Evolutionary conservation across 2,329 filamentous ascomycete species (phyloP), one percentile per base, ranked within the genome.

Genomic region (Curvularia lunata): DNA sequence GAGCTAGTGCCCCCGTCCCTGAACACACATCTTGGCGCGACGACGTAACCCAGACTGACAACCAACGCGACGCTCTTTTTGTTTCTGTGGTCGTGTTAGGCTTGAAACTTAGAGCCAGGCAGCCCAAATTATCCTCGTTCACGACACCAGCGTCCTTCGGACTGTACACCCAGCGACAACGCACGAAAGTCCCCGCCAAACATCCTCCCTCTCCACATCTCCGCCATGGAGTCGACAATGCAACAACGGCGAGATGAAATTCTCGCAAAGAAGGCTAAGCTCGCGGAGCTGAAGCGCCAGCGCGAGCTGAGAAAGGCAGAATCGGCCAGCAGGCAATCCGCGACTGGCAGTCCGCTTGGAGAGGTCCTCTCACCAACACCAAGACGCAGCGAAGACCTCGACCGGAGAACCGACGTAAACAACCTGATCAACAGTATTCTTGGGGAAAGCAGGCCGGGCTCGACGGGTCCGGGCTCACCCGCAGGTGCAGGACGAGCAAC

Each of bases 201-300:
- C 34, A 41, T 49, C 54, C 43, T 49, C 59, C 28, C 53, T n/a
- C 42, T 42, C 51, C 34, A 46, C 52, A 46, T 47, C 56, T 54
- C 43, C 58, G 45, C 62, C 50, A 75, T 75, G 73, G 73, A 75
- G 52, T 67, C 70, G 13, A 89, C 89, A 83, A 87, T 89, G 80
- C 89, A 87, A 76, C 82, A 93, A 84, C 90, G 93, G 71, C 90
- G 92, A 82, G 92, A 97, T 83, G 95, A 99, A 83, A 97, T 99
- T 68, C 83, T 95, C 70, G 93, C 92, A 68, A 99, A 99, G 82
- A 94, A 91, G 83, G 94, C 93, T 63, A 97, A 95, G 83, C 91
- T 99, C 71, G 93, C 91, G 48, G 95, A 98, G 84, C 85, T 99
- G 65, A 97, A 97, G 82, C 87, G 91, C 62, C 92, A 97, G 80